A percentile compares a stretch with the other conserved stretches of the same genome.
These are phyloP conservation scores for Pelargonium citronellum DNA, from an alignment of 441 rosid species.

Conservation along the genomic window DNA sequence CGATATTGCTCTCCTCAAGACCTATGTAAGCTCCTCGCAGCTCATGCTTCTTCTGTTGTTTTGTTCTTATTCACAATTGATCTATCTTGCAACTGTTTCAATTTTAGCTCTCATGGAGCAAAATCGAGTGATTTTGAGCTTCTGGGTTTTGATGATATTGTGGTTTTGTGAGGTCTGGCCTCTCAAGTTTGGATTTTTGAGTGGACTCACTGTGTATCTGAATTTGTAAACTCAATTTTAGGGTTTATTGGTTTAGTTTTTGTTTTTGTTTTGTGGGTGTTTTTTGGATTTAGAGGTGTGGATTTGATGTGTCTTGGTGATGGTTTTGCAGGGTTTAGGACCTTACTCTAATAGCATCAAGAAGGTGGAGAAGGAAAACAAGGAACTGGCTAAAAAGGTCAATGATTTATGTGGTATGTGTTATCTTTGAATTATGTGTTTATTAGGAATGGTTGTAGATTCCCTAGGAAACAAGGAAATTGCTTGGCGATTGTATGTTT, in stretches of 20 bases:
- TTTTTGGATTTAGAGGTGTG: background rate
- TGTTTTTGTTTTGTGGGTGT: background rate
- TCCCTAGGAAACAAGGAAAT: background rate
- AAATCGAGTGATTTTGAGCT: background rate
- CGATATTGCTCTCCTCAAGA: constrained; percentile 94
- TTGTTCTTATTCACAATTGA: background rate
- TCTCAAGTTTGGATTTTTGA: background rate
- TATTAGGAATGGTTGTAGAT: too few species aligned
- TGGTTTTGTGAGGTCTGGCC: background rate
- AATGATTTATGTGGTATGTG: constrained; percentile 79
- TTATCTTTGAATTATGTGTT: background rate
- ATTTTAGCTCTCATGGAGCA: too few species aligned
- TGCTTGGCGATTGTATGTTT: background rate
- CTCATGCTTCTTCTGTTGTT: background rate
- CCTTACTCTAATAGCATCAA: constrained; percentile 80
- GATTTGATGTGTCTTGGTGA: background rate
- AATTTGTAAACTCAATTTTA: background rate
- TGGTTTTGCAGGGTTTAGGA: constrained; percentile 64
- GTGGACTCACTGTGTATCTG: background rate
- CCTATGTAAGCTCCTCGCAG: constrained; percentile 45
- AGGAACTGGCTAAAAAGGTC: constrained; percentile 80
- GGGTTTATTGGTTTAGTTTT: background rate
- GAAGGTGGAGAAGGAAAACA: constrained; percentile 87
- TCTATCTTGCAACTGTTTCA: background rate
- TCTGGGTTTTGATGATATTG: background rate